These are phyloP conservation scores for Acer yangbiense DNA, from an alignment of 345 rosid species.

Conservation along the genomic window DNA sequence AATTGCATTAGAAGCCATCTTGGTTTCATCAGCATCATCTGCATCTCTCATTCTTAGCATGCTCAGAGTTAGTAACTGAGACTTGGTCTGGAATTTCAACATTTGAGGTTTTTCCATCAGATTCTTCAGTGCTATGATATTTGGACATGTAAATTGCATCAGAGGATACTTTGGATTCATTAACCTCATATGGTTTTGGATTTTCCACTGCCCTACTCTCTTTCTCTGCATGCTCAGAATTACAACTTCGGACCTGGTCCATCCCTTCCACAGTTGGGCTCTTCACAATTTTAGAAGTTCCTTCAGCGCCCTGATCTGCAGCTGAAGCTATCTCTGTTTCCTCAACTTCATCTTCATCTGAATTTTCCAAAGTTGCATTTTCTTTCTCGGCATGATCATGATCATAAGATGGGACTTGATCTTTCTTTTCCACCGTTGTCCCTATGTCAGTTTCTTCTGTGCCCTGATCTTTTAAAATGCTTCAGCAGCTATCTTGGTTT, in stretches of 20 bases:
- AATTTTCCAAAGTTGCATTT: background rate
- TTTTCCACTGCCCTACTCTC: background rate
- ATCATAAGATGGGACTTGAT: slow-evolving; percentile 14
- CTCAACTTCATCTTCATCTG: slow-evolving; percentile 1
- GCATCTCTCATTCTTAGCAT: background rate
- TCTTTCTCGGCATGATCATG: slow-evolving; percentile 9
- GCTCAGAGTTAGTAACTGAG: background rate
- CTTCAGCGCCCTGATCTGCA: slow-evolving; percentile 16
- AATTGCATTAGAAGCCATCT: slow-evolving; percentile 1
- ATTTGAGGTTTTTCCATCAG: background rate
- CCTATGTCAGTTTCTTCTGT: slow-evolving; percentile 13
- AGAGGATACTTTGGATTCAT: slow-evolving; percentile 6
- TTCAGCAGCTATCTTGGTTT: slow-evolving; percentile 9
- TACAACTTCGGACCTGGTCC: background rate
- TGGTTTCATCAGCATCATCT: slow-evolving; percentile 16
- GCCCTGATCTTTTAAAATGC: slow-evolving; percentile 2
- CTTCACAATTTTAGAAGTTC: background rate
- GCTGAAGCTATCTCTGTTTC: background rate
- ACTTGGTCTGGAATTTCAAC: slow-evolving; percentile 7
- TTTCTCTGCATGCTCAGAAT: background rate
- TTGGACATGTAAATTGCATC: slow-evolving; percentile 11
- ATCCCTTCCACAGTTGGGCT: slow-evolving; percentile 1
- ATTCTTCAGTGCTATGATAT: background rate
- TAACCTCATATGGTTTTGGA: slow-evolving; percentile 5
- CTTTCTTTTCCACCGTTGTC: slow-evolving; percentile 5